Percentiles rank a stretch among this genome's conserved stretches.
Conservation (phyloP, 768 basidiomycete species). For the Mycena leptocephala region DNA sequence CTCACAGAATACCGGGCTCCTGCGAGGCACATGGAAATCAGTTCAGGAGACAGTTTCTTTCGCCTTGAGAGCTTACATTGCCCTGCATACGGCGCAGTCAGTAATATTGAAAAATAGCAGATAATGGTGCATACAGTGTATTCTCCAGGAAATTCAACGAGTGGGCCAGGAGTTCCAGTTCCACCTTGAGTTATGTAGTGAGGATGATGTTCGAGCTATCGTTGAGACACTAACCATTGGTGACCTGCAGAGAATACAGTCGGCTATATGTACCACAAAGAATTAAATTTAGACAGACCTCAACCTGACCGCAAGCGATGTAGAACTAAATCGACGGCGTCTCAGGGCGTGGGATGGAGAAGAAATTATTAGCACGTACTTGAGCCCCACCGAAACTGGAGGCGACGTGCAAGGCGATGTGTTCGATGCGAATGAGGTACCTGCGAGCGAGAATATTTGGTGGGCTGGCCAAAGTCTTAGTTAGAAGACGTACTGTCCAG, state of each 20-base stretch:
- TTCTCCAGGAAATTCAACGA: slow-evolving; percentile 53
- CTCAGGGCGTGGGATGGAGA: not conserved
- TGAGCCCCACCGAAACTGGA: slow-evolving; percentile 49
- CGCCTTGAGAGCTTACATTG: not conserved
- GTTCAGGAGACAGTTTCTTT: not conserved
- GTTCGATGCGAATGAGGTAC: slow-evolving; percentile 35
- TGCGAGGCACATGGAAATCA: not conserved
- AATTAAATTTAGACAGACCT: slow-evolving; percentile 34
- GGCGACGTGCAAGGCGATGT: slow-evolving; percentile 52
- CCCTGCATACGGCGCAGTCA: not conserved
- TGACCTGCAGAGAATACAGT: not conserved
- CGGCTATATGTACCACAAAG: no score
- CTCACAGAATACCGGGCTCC: slow-evolving; percentile 37
- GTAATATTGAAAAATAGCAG: not conserved
- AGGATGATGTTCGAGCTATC: not conserved
- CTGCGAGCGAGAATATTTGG: not conserved
- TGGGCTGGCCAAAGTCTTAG: not conserved
- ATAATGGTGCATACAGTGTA: slow-evolving; percentile 42
- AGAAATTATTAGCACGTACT: not conserved
- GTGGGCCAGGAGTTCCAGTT: slow-evolving; percentile 50
- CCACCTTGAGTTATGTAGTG: slow-evolving; percentile 35
- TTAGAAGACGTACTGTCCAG: slow-evolving; percentile 40
- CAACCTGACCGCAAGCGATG: slow-evolving; percentile 48
- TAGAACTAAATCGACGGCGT: slow-evolving; percentile 42
- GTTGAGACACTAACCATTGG: not conserved